Evolutionary conservation across 2,329 filamentous ascomycete species (phyloP).

Genomic region (Ophiostoma montium): DNA sequence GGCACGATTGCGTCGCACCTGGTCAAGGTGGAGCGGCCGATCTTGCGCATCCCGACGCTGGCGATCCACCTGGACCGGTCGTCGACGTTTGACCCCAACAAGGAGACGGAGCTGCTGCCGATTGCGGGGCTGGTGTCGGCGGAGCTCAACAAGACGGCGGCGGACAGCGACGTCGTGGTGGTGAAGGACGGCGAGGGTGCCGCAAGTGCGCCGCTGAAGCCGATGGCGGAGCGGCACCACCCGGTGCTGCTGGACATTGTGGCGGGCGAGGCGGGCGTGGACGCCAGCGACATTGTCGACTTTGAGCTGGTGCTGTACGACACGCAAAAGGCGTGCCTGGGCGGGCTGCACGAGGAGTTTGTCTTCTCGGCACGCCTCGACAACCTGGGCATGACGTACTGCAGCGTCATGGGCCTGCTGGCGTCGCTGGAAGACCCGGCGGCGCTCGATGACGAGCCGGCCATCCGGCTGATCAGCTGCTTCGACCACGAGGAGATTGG

Average conservation of each 20-base stretch:
- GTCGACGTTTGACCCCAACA: conserved; percentile 83
- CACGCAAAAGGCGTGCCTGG: conserved; percentile 78
- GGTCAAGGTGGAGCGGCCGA: conserved; percentile 78
- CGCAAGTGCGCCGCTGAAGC: conserved; percentile 50
- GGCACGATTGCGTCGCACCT: conserved; percentile 70
- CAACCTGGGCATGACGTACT: conserved; percentile 94
- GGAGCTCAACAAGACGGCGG: conserved; percentile 58
- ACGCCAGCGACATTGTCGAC: conserved; percentile 63
- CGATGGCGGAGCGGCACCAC: conserved; percentile 73
- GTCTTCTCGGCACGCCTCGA: conserved; percentile 93
- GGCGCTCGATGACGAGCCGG: conserved; percentile 50
- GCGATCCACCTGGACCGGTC: conserved; percentile 88
- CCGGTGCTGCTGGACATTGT: conserved; percentile 75
- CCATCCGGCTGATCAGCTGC: conserved; percentile 81
- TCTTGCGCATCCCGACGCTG: conserved; percentile 82
- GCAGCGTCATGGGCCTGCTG: conserved; percentile 73
- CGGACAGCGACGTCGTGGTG: conserved; percentile 26
- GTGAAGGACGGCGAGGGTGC: conserved; percentile 32
- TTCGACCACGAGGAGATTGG: conserved; percentile 99
- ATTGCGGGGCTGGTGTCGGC: conserved; percentile 78
- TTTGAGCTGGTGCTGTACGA: conserved; percentile 98
- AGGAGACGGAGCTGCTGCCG: conserved; percentile 89
- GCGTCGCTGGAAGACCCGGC: conserved; percentile 52
- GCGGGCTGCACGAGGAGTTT: conserved; percentile 83
- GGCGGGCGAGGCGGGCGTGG: conserved; percentile 60